These are phyloP conservation scores for Candida germanica DNA, from an alignment of 805 yeast species.

Conservation along the genomic window DNA sequence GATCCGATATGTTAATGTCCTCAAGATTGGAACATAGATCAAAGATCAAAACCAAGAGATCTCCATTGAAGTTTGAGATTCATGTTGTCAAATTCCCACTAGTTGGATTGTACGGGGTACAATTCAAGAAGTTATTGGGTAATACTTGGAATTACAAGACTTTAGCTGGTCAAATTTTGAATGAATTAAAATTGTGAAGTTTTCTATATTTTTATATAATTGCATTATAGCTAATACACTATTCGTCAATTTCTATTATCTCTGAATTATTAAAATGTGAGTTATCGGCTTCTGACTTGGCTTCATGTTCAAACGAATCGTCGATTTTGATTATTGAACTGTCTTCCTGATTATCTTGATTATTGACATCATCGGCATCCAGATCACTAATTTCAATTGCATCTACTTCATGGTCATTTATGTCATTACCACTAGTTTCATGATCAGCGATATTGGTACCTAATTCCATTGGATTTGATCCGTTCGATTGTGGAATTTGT, in stretches of 20 bases:
- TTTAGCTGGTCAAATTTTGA: conserved; percentile 79
- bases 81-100: conserved; percentile 90
- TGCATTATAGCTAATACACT: conserved; percentile 2
- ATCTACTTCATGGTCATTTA: too few relatives aligned
- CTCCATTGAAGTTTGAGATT: conserved; percentile 83
- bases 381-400: too few relatives aligned
- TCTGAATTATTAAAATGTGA: neutral
- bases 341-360: neutral
- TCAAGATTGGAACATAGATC: conserved; percentile 52
- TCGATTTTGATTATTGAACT: neutral
- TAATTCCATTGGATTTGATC: neutral
- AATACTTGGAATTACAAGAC: conserved; percentile 95
- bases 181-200: conserved; percentile 50
- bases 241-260: neutral
- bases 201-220: neutral
- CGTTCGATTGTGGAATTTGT: neutral
- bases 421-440: too few relatives aligned
- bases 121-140: conserved; percentile 88
- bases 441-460: neutral
- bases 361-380: too few relatives aligned
- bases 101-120: conserved; percentile 88
- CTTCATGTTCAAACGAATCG: too few relatives aligned
- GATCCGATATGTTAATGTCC: conserved; percentile 59
- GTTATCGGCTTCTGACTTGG: neutral
- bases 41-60: conserved; percentile 18